These are phyloP conservation scores for Lactarius deliciosus DNA, from an alignment of 768 basidiomycete species.

Conservation along the genomic window DNA sequence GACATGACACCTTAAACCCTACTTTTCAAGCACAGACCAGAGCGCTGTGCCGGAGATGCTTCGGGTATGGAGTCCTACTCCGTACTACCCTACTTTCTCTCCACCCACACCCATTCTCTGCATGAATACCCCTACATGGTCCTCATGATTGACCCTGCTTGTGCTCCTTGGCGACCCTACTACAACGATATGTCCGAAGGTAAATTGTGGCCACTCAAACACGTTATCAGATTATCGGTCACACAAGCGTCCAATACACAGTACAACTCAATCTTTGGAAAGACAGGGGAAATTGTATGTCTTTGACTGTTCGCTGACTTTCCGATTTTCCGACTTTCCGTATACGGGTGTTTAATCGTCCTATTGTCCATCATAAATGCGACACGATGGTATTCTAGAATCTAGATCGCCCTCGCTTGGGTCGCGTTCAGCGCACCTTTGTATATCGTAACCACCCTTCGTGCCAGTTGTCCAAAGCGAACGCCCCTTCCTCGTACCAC, in stretches of 20 bases:
- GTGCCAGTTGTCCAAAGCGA: neutral
- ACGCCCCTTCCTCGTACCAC: neutral
- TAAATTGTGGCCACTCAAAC: neutral
- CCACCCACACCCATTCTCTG: too few species aligned
- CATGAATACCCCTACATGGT: neutral
- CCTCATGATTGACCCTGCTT: neutral
- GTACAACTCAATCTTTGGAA: neutral
- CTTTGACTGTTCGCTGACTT: neutral
- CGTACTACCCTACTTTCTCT: too few species aligned
- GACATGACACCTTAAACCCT: too few species aligned
- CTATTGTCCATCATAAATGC: neutral
- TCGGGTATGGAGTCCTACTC: too few species aligned
- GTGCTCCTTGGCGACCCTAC: neutral
- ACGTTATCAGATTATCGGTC: neutral
- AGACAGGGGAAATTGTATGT: neutral
- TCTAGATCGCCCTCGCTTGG: neutral
- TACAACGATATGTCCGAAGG: neutral
- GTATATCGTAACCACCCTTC: neutral
- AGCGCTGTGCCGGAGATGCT: too few species aligned
- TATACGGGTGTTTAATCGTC: neutral
- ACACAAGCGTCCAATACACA: neutral
- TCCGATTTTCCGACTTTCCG: neutral
- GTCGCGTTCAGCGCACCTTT: neutral
- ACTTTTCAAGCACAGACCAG: too few species aligned
- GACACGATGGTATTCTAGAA: neutral